Conservation (phyloP, 371 early-diverging fungal genomes). For the Apophysomyces trapeziformis region DNA sequence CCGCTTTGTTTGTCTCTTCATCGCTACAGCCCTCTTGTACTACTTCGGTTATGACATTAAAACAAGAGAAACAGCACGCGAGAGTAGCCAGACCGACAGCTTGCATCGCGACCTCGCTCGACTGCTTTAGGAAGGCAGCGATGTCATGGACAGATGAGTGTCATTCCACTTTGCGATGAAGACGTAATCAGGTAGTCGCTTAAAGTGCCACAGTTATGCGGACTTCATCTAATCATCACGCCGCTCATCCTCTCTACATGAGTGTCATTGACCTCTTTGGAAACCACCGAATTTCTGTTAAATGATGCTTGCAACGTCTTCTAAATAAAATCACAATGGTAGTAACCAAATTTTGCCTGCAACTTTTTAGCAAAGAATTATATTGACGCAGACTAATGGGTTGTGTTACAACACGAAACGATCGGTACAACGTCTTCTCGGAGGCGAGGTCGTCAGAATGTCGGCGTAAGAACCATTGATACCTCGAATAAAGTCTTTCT, state of each 20-base stretch:
- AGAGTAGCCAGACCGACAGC: not conserved
- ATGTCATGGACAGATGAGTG: not conserved
- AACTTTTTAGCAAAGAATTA: not conserved
- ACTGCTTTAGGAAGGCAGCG: not conserved
- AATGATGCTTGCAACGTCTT: not conserved
- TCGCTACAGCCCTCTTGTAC: too few relatives aligned
- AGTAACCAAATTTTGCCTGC: not conserved
- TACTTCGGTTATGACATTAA: not conserved
- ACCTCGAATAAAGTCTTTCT: not conserved
- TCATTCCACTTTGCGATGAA: not conserved
- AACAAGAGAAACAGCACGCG: not conserved
- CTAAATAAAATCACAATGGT: not conserved
- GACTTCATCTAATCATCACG: not conserved
- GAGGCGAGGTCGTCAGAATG: not conserved
- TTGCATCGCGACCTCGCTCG: not conserved
- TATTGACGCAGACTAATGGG: not conserved
- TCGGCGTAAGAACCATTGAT: not conserved
- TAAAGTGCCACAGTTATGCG: not conserved
- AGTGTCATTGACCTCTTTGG: not conserved
- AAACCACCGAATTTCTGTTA: not conserved
- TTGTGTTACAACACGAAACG: not conserved
- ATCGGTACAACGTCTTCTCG: slow-evolving; percentile 1
- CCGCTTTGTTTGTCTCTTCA: too few relatives aligned
- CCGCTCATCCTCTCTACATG: not conserved
- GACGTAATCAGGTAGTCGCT: not conserved